These are phyloP conservation scores for Trichoderma sp. DNA, from an alignment of 2,329 filamentous ascomycete genomes.

Conservation along the genomic window DNA sequence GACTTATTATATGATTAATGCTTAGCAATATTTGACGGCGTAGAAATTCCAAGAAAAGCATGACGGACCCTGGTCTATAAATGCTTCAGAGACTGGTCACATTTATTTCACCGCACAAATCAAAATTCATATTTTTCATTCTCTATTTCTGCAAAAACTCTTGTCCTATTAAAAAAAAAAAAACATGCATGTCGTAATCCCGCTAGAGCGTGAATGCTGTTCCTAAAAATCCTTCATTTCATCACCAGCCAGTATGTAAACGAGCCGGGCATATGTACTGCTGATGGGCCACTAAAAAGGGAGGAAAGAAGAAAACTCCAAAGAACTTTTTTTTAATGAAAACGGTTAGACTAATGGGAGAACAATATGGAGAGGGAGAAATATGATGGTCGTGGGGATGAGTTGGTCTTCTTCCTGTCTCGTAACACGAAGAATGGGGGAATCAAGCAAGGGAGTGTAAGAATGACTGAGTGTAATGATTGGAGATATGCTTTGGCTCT, in stretches of 20 bases:
- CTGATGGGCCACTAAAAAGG: background rate
- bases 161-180: slow-evolving; percentile 17
- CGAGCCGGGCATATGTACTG: slow-evolving; percentile 13
- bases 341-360: background rate
- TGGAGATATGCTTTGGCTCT: background rate
- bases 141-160: slow-evolving; percentile 14
- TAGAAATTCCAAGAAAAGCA: background rate
- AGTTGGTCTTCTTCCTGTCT: background rate
- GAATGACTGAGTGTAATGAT: background rate
- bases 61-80: background rate
- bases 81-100: background rate
- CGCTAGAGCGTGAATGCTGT: slow-evolving; percentile 18
- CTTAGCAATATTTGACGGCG: background rate
- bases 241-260: slow-evolving; percentile 10
- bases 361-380: background rate
- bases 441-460: slow-evolving; percentile 8
- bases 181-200: slow-evolving; percentile 24
- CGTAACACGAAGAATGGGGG: slow-evolving; percentile 9
- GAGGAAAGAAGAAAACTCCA: slow-evolving; percentile 9
- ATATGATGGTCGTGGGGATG: background rate
- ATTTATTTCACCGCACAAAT: background rate
- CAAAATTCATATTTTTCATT: background rate
- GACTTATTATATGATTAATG: background rate
- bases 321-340: slow-evolving; percentile 18
- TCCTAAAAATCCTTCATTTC: slow-evolving; percentile 21